Evolutionary conservation across 2,329 filamentous ascomycete species (phyloP).

Genomic region (Ambrosiella beaveri): DNA sequence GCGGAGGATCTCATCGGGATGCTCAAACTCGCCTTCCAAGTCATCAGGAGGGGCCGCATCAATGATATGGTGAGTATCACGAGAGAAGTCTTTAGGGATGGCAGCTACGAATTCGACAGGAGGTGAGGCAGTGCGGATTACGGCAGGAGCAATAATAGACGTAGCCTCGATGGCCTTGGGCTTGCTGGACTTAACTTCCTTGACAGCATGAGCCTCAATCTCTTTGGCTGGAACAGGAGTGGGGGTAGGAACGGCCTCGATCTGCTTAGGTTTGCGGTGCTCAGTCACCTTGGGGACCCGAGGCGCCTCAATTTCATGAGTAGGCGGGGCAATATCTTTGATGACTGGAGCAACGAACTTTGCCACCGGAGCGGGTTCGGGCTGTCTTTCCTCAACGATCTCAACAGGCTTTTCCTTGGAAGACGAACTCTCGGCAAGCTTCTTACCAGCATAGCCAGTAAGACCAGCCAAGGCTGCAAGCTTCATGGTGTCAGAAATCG

Average conservation of each 20-base stretch:
- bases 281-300: not conserved
- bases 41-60: not conserved
- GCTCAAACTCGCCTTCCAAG: not conserved
- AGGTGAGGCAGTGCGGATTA: not conserved
- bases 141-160: not conserved
- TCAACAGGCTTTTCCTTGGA: not conserved
- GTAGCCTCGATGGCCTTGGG: not conserved
- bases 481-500: not conserved
- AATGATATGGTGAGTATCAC: not conserved
- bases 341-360: not conserved
- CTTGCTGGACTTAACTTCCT: not conserved
- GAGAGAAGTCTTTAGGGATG: not conserved
- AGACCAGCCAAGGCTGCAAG: not conserved
- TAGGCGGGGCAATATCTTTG: not conserved
- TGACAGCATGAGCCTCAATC: not conserved
- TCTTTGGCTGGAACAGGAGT: not conserved
- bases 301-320: not conserved
- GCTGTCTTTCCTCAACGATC: not conserved
- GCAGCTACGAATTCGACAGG: not conserved
- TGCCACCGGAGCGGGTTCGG: not conserved
- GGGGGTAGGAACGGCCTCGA: not conserved
- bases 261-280: not conserved
- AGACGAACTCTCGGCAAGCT: not conserved
- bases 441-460: not conserved
- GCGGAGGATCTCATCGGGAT: conserved; percentile 29